phyloP scores from a whole-genome alignment of 1,284 basidiomycete genomes.

The Tetrapyrgos nigripes region DNA sequence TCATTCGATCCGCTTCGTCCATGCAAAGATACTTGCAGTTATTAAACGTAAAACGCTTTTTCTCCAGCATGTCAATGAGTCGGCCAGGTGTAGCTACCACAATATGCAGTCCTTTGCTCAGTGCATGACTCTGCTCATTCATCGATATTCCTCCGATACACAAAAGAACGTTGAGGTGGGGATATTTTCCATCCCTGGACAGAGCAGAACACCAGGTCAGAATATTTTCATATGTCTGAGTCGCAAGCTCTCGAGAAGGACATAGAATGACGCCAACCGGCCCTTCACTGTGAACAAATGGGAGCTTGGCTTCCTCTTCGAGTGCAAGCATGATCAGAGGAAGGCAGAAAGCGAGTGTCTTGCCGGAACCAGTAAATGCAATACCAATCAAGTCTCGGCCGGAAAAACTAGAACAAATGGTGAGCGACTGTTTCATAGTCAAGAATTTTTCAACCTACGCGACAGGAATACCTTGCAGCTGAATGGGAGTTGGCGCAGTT shows the following conservation, averaged over 20 bases:
- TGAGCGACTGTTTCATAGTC: constrained; percentile 14
- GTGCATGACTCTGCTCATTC: constrained; percentile 91
- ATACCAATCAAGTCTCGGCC: constrained; percentile 97
- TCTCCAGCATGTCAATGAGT: constrained; percentile 97
- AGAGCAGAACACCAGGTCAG: constrained; percentile 86
- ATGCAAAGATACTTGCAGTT: constrained; percentile 96
- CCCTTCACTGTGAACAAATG: constrained; percentile 93
- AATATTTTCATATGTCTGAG: constrained; percentile 96
- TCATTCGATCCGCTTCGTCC: constrained; percentile 99
- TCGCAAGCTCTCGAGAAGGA: constrained; percentile 92
- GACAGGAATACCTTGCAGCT: constrained; percentile 95
- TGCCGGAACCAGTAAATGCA: constrained; percentile 92
- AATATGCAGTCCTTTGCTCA: constrained; percentile 93
- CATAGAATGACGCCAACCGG: constrained; percentile 96
- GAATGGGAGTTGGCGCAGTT: constrained; percentile 90
- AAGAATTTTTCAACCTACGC: constrained; percentile 62
- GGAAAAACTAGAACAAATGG: constrained; percentile 68
- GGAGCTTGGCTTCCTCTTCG: constrained; percentile 91
- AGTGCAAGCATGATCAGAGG: constrained; percentile 95
- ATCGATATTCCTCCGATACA: constrained; percentile 99
- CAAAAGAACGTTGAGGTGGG: constrained; percentile 85
- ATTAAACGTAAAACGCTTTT: constrained; percentile 90
- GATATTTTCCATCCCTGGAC: constrained; percentile 82
- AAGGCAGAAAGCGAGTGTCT: constrained; percentile 90
- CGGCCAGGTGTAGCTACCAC: constrained; percentile 97